phyloP scores from a whole-genome alignment of 1,139 yeast genomes.

The Nakaseomyces kungkrabaensis region DNA sequence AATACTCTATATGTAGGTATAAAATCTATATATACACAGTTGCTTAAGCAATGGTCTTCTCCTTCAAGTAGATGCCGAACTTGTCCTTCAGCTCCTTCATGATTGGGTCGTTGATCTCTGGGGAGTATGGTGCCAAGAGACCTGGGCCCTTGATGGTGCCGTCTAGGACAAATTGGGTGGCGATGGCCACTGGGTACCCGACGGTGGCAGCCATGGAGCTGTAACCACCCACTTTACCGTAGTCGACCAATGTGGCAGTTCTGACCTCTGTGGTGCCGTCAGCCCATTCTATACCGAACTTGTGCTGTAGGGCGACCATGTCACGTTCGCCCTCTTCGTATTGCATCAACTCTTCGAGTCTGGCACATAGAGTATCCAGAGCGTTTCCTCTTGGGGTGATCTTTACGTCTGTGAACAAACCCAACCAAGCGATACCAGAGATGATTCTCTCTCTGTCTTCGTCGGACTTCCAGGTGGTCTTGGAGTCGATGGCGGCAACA shows the following conservation, averaged over 20 bases:
- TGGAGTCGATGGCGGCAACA: slow-evolving; percentile 60
- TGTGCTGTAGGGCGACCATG: slow-evolving; percentile 90
- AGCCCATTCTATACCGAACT: slow-evolving; percentile 94
- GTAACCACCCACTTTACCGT: slow-evolving; percentile 92
- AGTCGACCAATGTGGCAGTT: slow-evolving; percentile 90
- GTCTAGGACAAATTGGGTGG: slow-evolving; percentile 73
- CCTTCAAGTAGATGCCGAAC: slow-evolving; percentile 77
- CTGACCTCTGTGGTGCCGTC: slow-evolving; percentile 85
- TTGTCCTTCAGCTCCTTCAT: slow-evolving; percentile 86
- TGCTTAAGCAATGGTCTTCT: slow-evolving; percentile 52
- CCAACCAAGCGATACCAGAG: slow-evolving; percentile 89
- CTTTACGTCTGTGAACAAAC: slow-evolving; percentile 66
- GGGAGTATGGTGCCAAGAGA: slow-evolving; percentile 84
- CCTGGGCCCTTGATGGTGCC: slow-evolving; percentile 78
- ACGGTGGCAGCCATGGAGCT: slow-evolving; percentile 98
- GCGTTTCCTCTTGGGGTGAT: slow-evolving; percentile 90
- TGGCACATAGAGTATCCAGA: slow-evolving; percentile 91
- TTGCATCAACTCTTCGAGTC: slow-evolving; percentile 92
- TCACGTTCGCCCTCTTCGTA: slow-evolving; percentile 94
- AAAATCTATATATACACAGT: neutral
- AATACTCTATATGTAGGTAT: too few species aligned
- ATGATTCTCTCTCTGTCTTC: slow-evolving; percentile 81
- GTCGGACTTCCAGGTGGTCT: slow-evolving; percentile 71
- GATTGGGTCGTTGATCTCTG: slow-evolving; percentile 82
- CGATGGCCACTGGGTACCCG: slow-evolving; percentile 98